Conservation (phyloP, 2,329 filamentous ascomycete species). For the Arachnopeziza araneosa region DNA sequence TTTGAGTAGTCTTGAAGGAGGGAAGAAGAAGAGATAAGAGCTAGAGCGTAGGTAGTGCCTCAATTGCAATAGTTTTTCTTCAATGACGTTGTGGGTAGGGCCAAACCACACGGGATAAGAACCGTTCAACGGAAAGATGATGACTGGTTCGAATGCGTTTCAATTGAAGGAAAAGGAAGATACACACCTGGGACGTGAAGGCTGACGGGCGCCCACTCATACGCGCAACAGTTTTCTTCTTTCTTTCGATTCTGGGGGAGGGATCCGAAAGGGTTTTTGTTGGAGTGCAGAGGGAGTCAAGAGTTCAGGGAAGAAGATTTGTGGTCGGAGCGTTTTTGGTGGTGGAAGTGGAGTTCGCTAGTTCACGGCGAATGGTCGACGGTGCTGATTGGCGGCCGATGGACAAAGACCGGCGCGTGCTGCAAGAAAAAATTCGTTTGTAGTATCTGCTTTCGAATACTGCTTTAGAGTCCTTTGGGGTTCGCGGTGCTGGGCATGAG, state of each 20-base stretch:
- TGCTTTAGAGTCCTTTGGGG: neutral
- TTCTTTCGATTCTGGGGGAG: neutral
- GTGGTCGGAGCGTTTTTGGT: neutral
- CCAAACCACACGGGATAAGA: neutral
- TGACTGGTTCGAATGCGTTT: neutral
- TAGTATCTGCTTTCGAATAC: too few relatives aligned
- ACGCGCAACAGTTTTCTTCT: slow-evolving; percentile 51
- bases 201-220: slow-evolving; percentile 81
- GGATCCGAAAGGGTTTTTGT: neutral
- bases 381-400: neutral
- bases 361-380: neutral
- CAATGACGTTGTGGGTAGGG: neutral
- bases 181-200: slow-evolving; percentile 77
- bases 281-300: slow-evolving; percentile 4
- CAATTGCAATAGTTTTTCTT: neutral
- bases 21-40: neutral
- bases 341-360: neutral
- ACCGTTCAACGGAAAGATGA: neutral
- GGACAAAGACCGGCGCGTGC: too few relatives aligned
- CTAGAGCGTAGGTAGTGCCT: neutral
- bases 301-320: slow-evolving; percentile 4
- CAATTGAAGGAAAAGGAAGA: neutral
- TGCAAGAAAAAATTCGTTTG: too few relatives aligned
- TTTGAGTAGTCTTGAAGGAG: slow-evolving; percentile 4
- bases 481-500: neutral